Evolutionary conservation across 2,329 filamentous ascomycete species (phyloP), one percentile per base, ranked within the genome.

Genomic region (Penicillium italicum): DNA sequence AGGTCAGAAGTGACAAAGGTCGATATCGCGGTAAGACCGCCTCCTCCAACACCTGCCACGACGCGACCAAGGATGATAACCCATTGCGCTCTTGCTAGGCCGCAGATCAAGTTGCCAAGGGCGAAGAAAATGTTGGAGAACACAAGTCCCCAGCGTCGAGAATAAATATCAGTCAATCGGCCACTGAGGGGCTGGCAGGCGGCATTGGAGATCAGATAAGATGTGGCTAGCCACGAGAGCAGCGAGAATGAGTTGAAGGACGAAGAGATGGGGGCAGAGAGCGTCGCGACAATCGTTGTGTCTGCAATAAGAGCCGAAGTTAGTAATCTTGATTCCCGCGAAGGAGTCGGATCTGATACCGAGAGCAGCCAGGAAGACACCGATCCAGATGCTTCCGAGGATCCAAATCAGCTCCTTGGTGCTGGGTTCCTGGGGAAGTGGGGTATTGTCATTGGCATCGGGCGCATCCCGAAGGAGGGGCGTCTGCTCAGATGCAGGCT

Each of bases 141-240:
- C 11, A 95, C 78, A 2, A 96, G 76, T 0, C 91, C 91, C 0
- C 87, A 85, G 0, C 89, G 84, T 5, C 91, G 85, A 11, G 88
- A 89, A 67, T 94, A 94, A 47, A 96, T 94, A 70, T 96, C 92
- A 0, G 91, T 96, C 57, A 96, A 73, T 5, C 91, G 85, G 6
- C 92, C 92, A 9, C 88, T 91, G 20, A 96, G 81, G 12, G 91
- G 91, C 71, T 96, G 91, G 65, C 85, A 90, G 0, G 90, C 90
- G 2, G 91, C 89, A 71, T 93, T 96, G 62, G 91, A 88, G 66
- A 96, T 91, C 28, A 96, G 82, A 70, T 96, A 96, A 20, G 90
- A 87, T 0, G 90, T 89, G 0, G 90, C 91, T 8, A 96, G 85
- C 91, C 91, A 96, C 0, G 90, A 92, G 42, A 96, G 80, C 4